Evolutionary conservation across 768 basidiomycete species (phyloP), one percentile per base, ranked within the genome.

Genomic region (Suillus discolor): DNA sequence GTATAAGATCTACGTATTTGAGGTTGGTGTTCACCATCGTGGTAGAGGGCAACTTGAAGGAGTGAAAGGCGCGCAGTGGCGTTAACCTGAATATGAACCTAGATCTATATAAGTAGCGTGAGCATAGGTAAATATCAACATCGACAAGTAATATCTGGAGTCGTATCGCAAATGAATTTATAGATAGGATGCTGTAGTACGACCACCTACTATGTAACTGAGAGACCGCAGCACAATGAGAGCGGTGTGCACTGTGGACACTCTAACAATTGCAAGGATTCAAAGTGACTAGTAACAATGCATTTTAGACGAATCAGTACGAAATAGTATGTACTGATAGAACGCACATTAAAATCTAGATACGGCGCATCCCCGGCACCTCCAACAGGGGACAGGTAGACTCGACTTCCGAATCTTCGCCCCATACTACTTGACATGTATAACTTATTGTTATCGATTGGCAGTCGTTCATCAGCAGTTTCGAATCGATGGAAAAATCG

Each of bases 1-100:
- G 71, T 57, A 80, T 76, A 18, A 80, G 75, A 39, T 80, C 79
- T 53, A 73, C 65, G 67, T 74, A 80, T 60, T 80, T 79, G 34
- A 55, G 54, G 54, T 6, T n/a, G 34, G 12, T 6, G 20, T 55
- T 36, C 12, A 55, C 34, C 54, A 55, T 55, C 11, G 54, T 55
- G 54, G 34, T 31, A 36, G 34, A 55, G 54, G 34, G 54, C 4
- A n/a, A 11, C 36, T 38, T 38, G 36, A 38, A 55, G 54, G 31
- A 28, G 13, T 55, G 54, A 55, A 55, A 36, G 54, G 12, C 34
- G 54, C 54, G 6, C 54, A 55, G 54, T 55, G 54, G 54, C 54
- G 54, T 31, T 3, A 25, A 20, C 45, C 45, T 0, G 20, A 23
- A 23, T 25, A 25, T 15, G 49, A 55, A 55, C 34, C 6, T 36